Evolutionary conservation across 306 rosid species (phyloP).

Genomic region (Ammopiptanthus mongolicus): DNA sequence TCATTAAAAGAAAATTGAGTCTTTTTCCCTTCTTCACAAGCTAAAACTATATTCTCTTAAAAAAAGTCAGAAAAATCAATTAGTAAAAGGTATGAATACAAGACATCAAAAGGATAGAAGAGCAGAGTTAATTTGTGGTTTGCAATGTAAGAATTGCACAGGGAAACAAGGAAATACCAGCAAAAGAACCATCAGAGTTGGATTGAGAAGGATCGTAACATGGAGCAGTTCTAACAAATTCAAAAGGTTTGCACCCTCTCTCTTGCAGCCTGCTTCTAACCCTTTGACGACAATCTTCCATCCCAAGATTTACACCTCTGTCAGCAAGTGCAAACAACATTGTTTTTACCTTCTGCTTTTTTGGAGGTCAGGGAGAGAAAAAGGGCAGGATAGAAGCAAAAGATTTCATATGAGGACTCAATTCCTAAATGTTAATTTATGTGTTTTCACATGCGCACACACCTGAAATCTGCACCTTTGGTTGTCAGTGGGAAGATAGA

Average conservation of each 20-base stretch:
- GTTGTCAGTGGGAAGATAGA: conserved; percentile 61
- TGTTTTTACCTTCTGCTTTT: not conserved
- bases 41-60: not conserved
- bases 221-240: conserved; percentile 68
- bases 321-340: conserved; percentile 21
- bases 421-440: conserved; percentile 1
- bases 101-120: not conserved
- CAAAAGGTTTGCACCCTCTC: conserved; percentile 73
- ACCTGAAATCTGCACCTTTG: conserved; percentile 60
- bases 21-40: not conserved
- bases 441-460: conserved; percentile 26
- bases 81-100: not conserved
- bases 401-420: not conserved
- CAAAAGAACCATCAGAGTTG: conserved; percentile 16
- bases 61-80: conserved; percentile 10
- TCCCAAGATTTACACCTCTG: conserved; percentile 47
- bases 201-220: conserved; percentile 60
- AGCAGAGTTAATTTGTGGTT: not conserved
- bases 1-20: not conserved
- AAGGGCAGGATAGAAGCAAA: not conserved
- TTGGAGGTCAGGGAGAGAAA: not conserved
- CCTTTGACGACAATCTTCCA: conserved; percentile 69
- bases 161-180: conserved; percentile 37
- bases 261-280: conserved; percentile 58
- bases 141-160: not conserved